phyloP scores from a whole-genome alignment of 495 filamentous ascomycete species.

The Aspergillus haitiensis region DNA sequence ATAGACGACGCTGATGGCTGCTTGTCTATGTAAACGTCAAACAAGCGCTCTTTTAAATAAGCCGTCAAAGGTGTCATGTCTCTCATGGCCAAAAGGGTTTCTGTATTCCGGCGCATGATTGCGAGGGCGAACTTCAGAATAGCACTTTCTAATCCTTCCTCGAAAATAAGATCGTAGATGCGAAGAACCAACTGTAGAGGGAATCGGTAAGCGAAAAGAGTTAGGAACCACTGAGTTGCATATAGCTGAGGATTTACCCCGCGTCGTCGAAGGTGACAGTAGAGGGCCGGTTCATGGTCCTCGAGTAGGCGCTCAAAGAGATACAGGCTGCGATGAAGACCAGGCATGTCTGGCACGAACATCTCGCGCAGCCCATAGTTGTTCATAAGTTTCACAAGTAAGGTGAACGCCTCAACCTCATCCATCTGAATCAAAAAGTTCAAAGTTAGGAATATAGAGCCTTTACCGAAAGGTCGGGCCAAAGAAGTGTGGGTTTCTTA shows the following conservation, averaged over 20 bases:
- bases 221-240: conserved; percentile 98
- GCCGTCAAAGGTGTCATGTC: conserved; percentile 85
- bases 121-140: conserved; percentile 93
- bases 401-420: conserved; percentile 92
- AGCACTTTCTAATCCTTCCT: conserved; percentile 85
- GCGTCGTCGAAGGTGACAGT: conserved; percentile 88
- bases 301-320: conserved; percentile 95
- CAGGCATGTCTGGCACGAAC: conserved; percentile 95
- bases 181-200: conserved; percentile 93
- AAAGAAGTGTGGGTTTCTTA: conserved; percentile 42
- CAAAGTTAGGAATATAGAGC: conserved; percentile 7
- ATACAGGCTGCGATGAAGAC: conserved; percentile 87
- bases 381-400: conserved; percentile 94
- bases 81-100: conserved; percentile 75
- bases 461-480: background rate
- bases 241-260: conserved; percentile 90
- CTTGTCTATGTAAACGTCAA: conserved; percentile 96
- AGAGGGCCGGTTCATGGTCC: conserved; percentile 89
- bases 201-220: conserved; percentile 98
- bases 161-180: conserved; percentile 94
- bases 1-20: conserved; percentile 82
- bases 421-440: conserved; percentile 66
- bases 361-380: conserved; percentile 91
- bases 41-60: conserved; percentile 90
- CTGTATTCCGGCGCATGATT: conserved; percentile 90